phyloP scores from a whole-genome alignment of 2,329 filamentous ascomycete species.

The Plenodomus tracheiphilus region DNA sequence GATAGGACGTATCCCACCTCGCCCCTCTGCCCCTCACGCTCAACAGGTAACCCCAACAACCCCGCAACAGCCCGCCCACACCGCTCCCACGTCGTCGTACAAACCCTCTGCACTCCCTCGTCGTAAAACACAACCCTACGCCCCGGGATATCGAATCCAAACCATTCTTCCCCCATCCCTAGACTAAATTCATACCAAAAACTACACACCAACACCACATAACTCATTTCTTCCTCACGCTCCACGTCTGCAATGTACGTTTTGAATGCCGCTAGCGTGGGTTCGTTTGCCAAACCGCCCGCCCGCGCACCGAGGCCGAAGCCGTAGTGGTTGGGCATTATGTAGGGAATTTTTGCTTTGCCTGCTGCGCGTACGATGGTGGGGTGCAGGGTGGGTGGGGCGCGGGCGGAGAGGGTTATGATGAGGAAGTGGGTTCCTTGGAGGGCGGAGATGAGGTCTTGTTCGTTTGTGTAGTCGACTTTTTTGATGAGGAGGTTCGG shows the following conservation, averaged over 20 bases:
- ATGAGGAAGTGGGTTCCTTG: constrained; percentile 45
- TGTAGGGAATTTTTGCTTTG: constrained; percentile 43
- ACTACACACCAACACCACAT: constrained; percentile 19
- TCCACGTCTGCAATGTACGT: constrained; percentile 11
- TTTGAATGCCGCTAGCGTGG: neutral
- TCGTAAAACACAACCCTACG: constrained; percentile 32
- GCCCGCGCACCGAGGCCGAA: constrained; percentile 22
- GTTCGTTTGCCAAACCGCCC: neutral
- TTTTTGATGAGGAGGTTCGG: constrained; percentile 44
- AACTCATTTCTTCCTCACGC: constrained; percentile 3
- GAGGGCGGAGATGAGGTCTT: constrained; percentile 39
- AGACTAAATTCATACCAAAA: constrained; percentile 49
- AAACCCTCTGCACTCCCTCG: constrained; percentile 37
- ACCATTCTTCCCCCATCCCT: constrained; percentile 25
- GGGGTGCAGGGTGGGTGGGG: constrained; percentile 32
- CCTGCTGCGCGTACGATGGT: constrained; percentile 42
- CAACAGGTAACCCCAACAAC: constrained; percentile 43
- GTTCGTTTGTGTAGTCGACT: constrained; percentile 35
- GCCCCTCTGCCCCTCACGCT: constrained; percentile 4
- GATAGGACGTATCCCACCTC: neutral
- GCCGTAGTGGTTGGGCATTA: constrained; percentile 47
- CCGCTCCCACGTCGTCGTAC: constrained; percentile 63
- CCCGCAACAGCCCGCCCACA: constrained; percentile 57
- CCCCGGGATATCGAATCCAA: constrained; percentile 45
- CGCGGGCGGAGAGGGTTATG: constrained; percentile 41